Evolutionary conservation across 345 rosid genomes (phyloP).

Genomic region (Litchi chinensis): DNA sequence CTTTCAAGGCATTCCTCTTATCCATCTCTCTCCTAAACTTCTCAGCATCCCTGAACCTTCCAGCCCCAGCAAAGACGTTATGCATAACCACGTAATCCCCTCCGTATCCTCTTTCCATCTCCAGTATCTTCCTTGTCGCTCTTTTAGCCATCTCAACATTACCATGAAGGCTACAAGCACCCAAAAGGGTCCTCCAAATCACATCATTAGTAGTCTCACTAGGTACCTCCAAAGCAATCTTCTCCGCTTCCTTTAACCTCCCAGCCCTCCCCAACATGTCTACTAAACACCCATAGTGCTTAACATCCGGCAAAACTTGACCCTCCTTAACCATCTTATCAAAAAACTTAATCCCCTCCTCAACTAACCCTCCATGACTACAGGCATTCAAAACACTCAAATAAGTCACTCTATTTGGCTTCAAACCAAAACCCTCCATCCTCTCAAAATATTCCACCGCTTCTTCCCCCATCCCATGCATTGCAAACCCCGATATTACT

Average conservation of each 20-base stretch:
- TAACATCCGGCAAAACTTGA: constrained; percentile 56
- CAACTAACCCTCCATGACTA: constrained; percentile 85
- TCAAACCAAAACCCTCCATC: constrained; percentile 62
- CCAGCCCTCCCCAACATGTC: constrained; percentile 87
- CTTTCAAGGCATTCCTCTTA: constrained; percentile 49
- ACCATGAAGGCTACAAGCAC: constrained; percentile 81
- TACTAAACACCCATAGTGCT: constrained; percentile 78
- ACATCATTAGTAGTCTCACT: constrained; percentile 46
- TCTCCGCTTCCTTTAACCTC: constrained; percentile 80
- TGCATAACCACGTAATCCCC: constrained; percentile 83
- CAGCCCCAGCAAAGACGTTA: constrained; percentile 62
- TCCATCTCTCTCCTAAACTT: constrained; percentile 60
- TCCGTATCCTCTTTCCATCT: constrained; percentile 66
- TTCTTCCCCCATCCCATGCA: constrained; percentile 83
- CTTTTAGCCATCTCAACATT: constrained; percentile 71
- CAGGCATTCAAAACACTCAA: constrained; percentile 79
- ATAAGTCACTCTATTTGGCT: constrained; percentile 70
- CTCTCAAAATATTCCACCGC: constrained; percentile 55
- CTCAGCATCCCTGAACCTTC: constrained; percentile 69
- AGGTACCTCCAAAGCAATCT: constrained; percentile 61
- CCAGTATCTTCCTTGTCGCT: constrained; percentile 65
- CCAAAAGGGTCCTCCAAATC: constrained; percentile 81
- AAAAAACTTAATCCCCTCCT: constrained; percentile 67
- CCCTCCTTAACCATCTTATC: constrained; percentile 53
- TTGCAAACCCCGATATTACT: constrained; percentile 74